These are phyloP conservation scores for Calvatia gigantea DNA, from an alignment of 768 basidiomycete genomes.

Conservation along the genomic window DNA sequence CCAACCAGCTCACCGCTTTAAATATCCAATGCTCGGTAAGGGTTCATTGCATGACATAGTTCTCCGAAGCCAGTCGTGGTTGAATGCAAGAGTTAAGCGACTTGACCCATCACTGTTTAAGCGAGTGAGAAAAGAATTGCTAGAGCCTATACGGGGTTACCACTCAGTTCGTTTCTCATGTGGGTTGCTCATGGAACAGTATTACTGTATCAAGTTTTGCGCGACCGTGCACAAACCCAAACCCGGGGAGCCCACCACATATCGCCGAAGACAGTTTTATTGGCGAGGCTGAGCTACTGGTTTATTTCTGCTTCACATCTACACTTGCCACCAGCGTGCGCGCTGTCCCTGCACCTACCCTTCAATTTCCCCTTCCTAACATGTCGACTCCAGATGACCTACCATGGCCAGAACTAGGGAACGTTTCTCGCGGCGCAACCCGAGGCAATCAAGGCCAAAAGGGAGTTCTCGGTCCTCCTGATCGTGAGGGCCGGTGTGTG, in stretches of 20 bases:
- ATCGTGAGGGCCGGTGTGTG: constrained; percentile 69
- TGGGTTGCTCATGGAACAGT: too few species aligned
- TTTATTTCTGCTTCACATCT: constrained; percentile 28
- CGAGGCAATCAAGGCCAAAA: constrained; percentile 86
- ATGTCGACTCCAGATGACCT: constrained; percentile 69
- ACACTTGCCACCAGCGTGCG: constrained; percentile 12
- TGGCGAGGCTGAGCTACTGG: constrained; percentile 27
- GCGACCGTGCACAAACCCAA: not conserved
- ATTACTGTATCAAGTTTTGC: not conserved
- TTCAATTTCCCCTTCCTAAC: constrained; percentile 25
- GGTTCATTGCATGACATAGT: not conserved
- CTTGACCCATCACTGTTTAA: constrained; percentile 6
- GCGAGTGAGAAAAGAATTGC: constrained; percentile 11
- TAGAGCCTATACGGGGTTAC: constrained; percentile 1
- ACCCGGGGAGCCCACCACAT: constrained; percentile 7
- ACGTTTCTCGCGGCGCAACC: constrained; percentile 80
- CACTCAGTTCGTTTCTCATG: not conserved
- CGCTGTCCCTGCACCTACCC: constrained; percentile 18
- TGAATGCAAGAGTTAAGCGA: not conserved
- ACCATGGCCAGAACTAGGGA: constrained; percentile 84
- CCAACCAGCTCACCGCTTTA: constrained; percentile 12
- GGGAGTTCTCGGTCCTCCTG: constrained; percentile 67
- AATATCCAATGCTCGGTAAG: constrained; percentile 15
- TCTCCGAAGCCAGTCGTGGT: not conserved
- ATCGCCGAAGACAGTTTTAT: constrained; percentile 23